These are phyloP conservation scores for Yamadazyma phyllophila DNA, from an alignment of 805 yeast genomes.

Conservation along the genomic window DNA sequence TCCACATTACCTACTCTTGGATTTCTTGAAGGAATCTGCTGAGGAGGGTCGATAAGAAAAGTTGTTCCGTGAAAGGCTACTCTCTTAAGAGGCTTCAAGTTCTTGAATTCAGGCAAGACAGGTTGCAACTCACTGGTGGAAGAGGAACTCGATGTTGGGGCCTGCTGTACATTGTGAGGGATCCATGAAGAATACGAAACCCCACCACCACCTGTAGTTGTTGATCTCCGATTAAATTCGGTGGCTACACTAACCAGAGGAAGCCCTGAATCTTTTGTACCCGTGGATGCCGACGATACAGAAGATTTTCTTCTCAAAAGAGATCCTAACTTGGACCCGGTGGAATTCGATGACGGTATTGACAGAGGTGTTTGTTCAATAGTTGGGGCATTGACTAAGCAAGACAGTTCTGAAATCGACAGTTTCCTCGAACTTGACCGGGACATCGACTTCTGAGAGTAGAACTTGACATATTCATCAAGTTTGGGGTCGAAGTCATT, in stretches of 20 bases:
- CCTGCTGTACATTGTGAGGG: constrained; percentile 1
- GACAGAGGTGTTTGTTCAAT: neutral
- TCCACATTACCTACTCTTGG: constrained; percentile 79
- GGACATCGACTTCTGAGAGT: constrained; percentile 21
- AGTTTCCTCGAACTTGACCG: constrained; percentile 18
- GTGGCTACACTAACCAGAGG: constrained; percentile 15
- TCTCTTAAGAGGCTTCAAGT: constrained; percentile 36
- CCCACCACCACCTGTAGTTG: constrained; percentile 4
- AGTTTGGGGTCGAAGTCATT: constrained; percentile 28
- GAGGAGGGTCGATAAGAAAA: constrained; percentile 57
- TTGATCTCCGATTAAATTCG: constrained; percentile 15
- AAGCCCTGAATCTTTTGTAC: neutral
- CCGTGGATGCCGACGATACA: neutral
- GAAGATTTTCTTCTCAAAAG: constrained; percentile 26
- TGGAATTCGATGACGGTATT: neutral
- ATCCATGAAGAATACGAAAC: constrained; percentile 1
- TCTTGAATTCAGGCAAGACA: constrained; percentile 25
- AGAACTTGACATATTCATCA: constrained; percentile 36
- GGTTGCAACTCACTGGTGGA: constrained; percentile 4
- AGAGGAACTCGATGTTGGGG: constrained; percentile 5
- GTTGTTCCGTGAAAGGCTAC: constrained; percentile 44
- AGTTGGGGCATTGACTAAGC: neutral
- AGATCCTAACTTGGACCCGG: constrained; percentile 21
- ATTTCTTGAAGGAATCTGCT: constrained; percentile 83
- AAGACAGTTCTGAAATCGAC: constrained; percentile 11